A percentile compares a stretch with the other conserved stretches of the same genome.
Evolutionary conservation across 257 asterid species (phyloP).

Genomic region (Jaltomata sinuosa): DNA sequence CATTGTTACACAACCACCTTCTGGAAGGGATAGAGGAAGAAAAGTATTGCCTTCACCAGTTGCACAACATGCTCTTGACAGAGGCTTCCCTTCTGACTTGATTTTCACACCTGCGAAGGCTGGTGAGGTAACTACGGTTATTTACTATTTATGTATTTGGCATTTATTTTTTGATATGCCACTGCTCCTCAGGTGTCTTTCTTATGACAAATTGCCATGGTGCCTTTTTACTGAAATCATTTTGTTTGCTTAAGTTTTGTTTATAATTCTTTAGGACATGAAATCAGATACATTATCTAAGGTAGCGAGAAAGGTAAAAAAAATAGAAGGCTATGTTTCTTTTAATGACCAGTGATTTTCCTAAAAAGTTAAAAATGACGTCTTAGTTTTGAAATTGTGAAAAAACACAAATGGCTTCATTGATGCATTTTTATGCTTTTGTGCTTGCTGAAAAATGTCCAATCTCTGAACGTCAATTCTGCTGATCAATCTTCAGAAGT

Average conservation of each 20-base stretch:
- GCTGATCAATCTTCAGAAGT: neutral
- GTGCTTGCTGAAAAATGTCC: neutral
- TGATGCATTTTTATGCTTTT: neutral
- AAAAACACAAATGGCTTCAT: neutral
- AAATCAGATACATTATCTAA: neutral
- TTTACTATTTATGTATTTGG: neutral
- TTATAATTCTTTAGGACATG: neutral
- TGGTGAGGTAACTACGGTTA: slow-evolving; percentile 52
- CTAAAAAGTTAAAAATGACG: neutral
- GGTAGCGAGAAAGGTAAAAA: neutral
- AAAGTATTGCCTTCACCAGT: slow-evolving; percentile 89
- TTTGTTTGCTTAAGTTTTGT: neutral
- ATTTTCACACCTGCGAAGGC: slow-evolving; percentile 80
- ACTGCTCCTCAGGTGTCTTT: neutral
- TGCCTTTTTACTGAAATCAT: neutral
- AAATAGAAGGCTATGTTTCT: neutral
- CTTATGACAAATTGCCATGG: neutral
- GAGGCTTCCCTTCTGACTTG: slow-evolving; percentile 64
- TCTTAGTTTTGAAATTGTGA: neutral
- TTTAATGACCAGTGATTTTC: neutral
- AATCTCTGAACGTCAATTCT: neutral
- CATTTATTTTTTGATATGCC: neutral
- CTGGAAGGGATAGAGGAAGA: slow-evolving; percentile 88
- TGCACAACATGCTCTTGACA: slow-evolving; percentile 76
- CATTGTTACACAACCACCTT: slow-evolving; percentile 88